Conservation (phyloP, 164 flowering plant species). For the Dillenia turbinata region DNA sequence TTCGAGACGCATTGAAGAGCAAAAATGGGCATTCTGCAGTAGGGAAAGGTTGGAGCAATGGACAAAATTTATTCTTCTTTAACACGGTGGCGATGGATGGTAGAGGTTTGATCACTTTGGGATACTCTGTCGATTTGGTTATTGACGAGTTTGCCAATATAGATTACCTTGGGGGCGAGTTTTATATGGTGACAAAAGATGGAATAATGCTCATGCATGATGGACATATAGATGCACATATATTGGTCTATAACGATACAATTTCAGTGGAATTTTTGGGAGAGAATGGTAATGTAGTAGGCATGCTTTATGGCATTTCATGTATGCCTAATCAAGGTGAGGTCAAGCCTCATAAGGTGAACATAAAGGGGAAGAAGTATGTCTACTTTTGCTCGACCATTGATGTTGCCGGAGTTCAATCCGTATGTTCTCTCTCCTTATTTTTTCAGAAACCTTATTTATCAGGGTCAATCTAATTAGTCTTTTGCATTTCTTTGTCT, state of each 20-base stretch:
- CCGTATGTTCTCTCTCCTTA: conserved; percentile 32
- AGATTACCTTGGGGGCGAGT: conserved; percentile 24
- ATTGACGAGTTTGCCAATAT: conserved; percentile 15
- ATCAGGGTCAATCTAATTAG: neutral
- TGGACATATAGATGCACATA: conserved; percentile 22
- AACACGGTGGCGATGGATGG: conserved; percentile 25
- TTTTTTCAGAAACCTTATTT: neutral
- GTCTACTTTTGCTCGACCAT: conserved; percentile 28
- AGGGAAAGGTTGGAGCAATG: conserved; percentile 30
- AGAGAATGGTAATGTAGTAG: conserved; percentile 6
- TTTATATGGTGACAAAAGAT: conserved; percentile 36
- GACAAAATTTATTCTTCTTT: conserved; percentile 21
- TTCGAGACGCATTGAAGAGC: conserved; percentile 25
- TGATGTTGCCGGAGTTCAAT: conserved; percentile 38
- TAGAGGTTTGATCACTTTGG: conserved; percentile 44
- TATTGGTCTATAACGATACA: conserved; percentile 9
- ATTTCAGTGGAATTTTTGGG: conserved; percentile 17
- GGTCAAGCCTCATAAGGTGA: conserved; percentile 5
- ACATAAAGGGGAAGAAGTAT: conserved; percentile 21
- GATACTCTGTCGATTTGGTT: conserved; percentile 30
- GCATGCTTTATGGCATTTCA: conserved; percentile 16
- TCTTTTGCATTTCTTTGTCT: neutral
- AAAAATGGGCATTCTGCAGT: conserved; percentile 23
- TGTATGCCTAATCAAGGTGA: conserved; percentile 18
- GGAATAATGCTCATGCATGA: conserved; percentile 26